Base-by-base conservation (phyloP, 176 grass and related monocot species). In the Oryza glaberrima region DNA sequence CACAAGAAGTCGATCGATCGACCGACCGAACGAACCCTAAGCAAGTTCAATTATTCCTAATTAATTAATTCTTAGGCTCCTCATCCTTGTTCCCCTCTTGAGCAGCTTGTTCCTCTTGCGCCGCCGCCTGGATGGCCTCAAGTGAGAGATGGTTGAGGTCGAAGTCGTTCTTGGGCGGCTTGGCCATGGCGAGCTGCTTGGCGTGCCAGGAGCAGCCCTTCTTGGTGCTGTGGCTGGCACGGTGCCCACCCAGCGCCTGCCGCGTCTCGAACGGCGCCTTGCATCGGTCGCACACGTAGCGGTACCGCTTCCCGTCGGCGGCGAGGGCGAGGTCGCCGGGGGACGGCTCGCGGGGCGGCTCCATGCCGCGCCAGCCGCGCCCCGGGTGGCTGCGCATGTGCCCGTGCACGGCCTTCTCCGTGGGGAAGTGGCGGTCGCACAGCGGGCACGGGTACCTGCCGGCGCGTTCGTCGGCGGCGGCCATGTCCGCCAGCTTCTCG, bases 171-270 rank as follows among this genome's bases (percentile, higher is more conserved):
- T 47, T 48, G 43, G 20, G 40, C 11, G 20, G 40, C 40, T 44
- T 44, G 70, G 11, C 36, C 52, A 20, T 48, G 41, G 35, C 70
- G 1, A 28, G 73, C 23, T 90, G 78, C 78, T 43, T 91, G 5
- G 78, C 65, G 12, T 72, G 69, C 89, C 84, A 83, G 67, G 77
- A 91, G 67, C 92, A 91, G 0, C 92, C 89, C 69, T 75, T 70
- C 89, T 69, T 89, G 48, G 83, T 78, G 69, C 47, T 93, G 74
- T 95, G 95, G 85, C 92, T 98, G 3, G 92, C 92, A 4, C 91
- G 88, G 85, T 98, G 95, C 41, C 95, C 95, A 1, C 93, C 89
- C 0, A 95, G 89, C 10, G 89, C 95, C 36, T 95, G 95, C 52
- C 79, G 84, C 14, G 89, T 87, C 15, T 80, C 48, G 41, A 94